A percentile compares a stretch with the other conserved stretches of the same genome.
Conservation (phyloP, 495 filamentous ascomycete species). For the Melanomma pulvis-pyrius region DNA sequence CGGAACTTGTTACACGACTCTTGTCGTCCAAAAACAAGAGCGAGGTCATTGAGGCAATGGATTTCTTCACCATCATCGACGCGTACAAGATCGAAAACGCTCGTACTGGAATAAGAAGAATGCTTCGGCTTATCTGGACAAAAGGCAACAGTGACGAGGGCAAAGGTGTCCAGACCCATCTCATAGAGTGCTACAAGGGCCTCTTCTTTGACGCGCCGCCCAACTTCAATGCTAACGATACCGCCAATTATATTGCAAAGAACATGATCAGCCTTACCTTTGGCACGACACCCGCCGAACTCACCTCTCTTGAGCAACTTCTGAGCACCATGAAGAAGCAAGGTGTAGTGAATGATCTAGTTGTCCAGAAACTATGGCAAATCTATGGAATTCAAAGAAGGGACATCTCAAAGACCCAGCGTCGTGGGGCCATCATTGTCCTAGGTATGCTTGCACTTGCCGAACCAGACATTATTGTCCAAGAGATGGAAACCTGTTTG, state of each 20-base stretch:
- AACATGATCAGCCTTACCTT: constrained; percentile 99
- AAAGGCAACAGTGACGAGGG: constrained; percentile 99
- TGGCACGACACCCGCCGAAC: constrained; percentile 87
- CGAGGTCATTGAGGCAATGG: constrained; percentile 98
- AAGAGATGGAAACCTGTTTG: constrained; percentile 91
- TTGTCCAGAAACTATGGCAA: constrained; percentile 93
- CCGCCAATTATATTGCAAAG: constrained; percentile 91
- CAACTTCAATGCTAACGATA: constrained; percentile 81
- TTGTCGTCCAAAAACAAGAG: constrained; percentile 94
- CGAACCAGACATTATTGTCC: constrained; percentile 86
- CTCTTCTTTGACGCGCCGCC: constrained; percentile 95
- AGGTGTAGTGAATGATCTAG: constrained; percentile 79
- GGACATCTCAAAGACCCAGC: constrained; percentile 90
- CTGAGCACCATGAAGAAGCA: constrained; percentile 97
- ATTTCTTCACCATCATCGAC: constrained; percentile 92
- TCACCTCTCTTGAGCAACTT: constrained; percentile 93
- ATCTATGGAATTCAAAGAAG: constrained; percentile 92
- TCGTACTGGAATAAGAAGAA: constrained; percentile 82
- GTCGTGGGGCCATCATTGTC: constrained; percentile 92
- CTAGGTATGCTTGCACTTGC: constrained; percentile 95
- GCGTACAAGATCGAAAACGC: constrained; percentile 94
- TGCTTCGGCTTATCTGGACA: constrained; percentile 97
- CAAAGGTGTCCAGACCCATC: constrained; percentile 94
- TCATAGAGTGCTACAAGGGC: constrained; percentile 95
- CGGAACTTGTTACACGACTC: constrained; percentile 76